A percentile compares a stretch with the other conserved stretches of the same genome.
Conservation (phyloP, 2,329 filamentous ascomycete species). For the Aureobasidium pullulans region DNA sequence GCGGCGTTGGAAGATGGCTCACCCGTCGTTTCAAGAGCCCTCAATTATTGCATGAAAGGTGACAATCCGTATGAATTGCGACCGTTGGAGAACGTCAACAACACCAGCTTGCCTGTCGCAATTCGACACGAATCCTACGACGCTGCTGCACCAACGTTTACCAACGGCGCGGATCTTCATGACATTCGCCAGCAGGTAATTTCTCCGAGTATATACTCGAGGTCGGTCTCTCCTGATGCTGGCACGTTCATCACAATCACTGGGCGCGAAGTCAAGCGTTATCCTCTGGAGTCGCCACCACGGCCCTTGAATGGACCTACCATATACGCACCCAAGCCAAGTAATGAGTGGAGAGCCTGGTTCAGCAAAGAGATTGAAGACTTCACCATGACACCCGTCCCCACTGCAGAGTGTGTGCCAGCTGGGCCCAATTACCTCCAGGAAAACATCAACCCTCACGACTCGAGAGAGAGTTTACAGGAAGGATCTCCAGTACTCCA, state of each 20-base stretch:
- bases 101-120: constrained; percentile 13
- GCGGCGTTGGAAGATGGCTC: constrained; percentile 30
- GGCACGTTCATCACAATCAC: constrained; percentile 37
- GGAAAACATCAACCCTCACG: not conserved
- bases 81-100: constrained; percentile 18
- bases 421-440: not conserved
- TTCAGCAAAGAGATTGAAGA: constrained; percentile 37
- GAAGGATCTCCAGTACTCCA: constrained; percentile 2
- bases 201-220: constrained; percentile 43
- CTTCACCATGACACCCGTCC: constrained; percentile 24
- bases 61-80: constrained; percentile 28
- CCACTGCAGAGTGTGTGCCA: constrained; percentile 25
- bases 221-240: constrained; percentile 27
- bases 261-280: constrained; percentile 37
- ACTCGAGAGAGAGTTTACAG: constrained; percentile 14
- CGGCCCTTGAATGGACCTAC: constrained; percentile 15
- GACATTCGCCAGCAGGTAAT: constrained; percentile 19
- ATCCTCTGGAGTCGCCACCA: constrained; percentile 26
- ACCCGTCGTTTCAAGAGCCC: constrained; percentile 25
- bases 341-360: constrained; percentile 42
- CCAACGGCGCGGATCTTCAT: constrained; percentile 7
- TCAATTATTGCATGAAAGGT: constrained; percentile 17
- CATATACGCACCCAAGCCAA: constrained; percentile 24
- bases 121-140: not conserved
- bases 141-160: not conserved